Evolutionary conservation across 1,284 basidiomycete genomes (phyloP), one percentile per base, ranked within the genome.

Genomic region (Ganoderma resinaceum): DNA sequence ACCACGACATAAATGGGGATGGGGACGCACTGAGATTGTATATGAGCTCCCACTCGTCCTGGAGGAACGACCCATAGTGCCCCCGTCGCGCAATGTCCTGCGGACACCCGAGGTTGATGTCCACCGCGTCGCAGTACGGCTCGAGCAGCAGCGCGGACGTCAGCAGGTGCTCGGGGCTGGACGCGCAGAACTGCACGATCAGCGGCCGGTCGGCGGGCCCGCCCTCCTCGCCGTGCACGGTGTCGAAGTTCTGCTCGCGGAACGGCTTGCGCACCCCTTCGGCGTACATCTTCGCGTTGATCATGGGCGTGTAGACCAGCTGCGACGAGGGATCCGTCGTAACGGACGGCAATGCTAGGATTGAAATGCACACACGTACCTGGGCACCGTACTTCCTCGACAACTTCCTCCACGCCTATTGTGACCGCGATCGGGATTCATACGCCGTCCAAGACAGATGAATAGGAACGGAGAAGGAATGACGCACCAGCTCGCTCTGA

Each of bases 261-360:
- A 89, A 89, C 3, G 81, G 80, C 70, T 86, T 86, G 66, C 88
- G 85, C 1, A 81, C 81, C 18, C 83, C 76, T 37, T 89, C 85
- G 1, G 85, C 82, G 73, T 94, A 98, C 78, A 95, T 89, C 86
- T 94, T 95, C 63, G 96, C 94, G 75, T 98, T 96, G 77, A 99
- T 98, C 97, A 99, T 99, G 6, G 97, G 97, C 0, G 96, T 96
- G 78, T 98, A 99, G 12, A 90, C 87, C 7, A 99, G 86, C 62
- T 63, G 9, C 31, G 4, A 86, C 97, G 66, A 7, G 55, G n/a
- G n/a, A n/a, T n/a, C n/a, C n/a, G n/a, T n/a, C n/a, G 20, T 58
- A 37, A 38, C 23, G 37, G 55, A 42, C 18, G n/a, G 71, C 58
- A 33, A 57, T 40, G 61, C 52, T 29, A 31, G 29, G 3, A n/a